These are phyloP conservation scores for Syzygium grande DNA, from an alignment of 345 rosid species.

Conservation along the genomic window DNA sequence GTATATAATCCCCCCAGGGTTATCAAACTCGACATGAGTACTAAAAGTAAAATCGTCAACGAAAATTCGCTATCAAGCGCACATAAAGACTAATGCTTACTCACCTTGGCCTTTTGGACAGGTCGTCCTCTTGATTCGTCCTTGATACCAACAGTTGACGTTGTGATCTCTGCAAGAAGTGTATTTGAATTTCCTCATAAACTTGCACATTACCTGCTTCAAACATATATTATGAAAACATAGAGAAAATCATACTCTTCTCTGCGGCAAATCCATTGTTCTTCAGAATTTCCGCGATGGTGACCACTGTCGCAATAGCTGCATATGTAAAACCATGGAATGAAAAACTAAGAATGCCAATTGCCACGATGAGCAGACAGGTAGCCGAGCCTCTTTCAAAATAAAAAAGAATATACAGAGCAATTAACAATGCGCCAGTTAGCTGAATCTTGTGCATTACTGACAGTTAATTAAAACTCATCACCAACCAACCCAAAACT, in stretches of 20 bases:
- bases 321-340: conserved; percentile 12
- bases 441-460: background rate
- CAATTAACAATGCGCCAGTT: background rate
- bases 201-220: background rate
- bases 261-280: conserved; percentile 83
- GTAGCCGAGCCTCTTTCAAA: background rate
- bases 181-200: background rate
- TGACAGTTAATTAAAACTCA: background rate
- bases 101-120: conserved; percentile 82
- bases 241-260: conserved; percentile 46
- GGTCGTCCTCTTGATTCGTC: conserved; percentile 75
- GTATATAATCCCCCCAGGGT: background rate
- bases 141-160: conserved; percentile 72
- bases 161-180: conserved; percentile 48
- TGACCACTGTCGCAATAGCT: conserved; percentile 86
- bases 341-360: background rate
- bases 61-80: background rate
- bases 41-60: background rate
- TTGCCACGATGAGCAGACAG: background rate
- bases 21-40: background rate
- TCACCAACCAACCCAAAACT: background rate
- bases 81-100: background rate
- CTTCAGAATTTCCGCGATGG: conserved; percentile 78
- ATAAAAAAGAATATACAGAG: background rate
- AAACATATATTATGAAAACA: background rate